These are phyloP conservation scores for Globisporangium nagaii DNA, from an alignment of 352 stramenopile species.

Conservation along the genomic window DNA sequence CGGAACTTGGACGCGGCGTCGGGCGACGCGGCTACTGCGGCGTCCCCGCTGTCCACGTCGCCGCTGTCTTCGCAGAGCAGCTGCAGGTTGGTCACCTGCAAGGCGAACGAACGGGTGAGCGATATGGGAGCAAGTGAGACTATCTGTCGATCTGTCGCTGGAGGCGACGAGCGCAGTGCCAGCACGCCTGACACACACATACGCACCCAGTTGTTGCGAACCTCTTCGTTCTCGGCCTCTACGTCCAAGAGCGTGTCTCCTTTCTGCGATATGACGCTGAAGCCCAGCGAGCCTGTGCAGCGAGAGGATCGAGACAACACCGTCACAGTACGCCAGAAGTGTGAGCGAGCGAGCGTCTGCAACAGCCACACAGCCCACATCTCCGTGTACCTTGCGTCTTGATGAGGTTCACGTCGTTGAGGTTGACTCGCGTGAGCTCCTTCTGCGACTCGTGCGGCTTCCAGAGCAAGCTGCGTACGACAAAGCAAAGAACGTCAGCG, in stretches of 20 bases:
- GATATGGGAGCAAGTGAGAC: too few species aligned
- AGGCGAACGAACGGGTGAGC: neutral
- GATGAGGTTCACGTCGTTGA: slow-evolving; percentile 44
- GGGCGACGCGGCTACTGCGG: neutral
- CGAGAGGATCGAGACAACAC: neutral
- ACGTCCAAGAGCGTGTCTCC: slow-evolving; percentile 63
- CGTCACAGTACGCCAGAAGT: neutral
- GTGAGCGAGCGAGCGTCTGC: neutral
- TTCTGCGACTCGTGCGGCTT: slow-evolving; percentile 54
- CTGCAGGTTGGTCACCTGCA: slow-evolving; percentile 61
- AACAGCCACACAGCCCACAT: neutral
- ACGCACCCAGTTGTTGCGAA: slow-evolving; percentile 61
- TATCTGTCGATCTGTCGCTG: too few species aligned
- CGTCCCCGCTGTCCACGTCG: slow-evolving; percentile 19
- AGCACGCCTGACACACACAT: neutral
- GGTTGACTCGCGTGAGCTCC: slow-evolving; percentile 37
- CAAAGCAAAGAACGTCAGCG: neutral
- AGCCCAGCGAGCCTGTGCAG: slow-evolving; percentile 28
- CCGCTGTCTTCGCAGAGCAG: slow-evolving; percentile 62
- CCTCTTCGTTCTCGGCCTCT: slow-evolving; percentile 58
- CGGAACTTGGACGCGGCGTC: slow-evolving; percentile 38
- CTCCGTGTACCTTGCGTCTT: slow-evolving; percentile 35
- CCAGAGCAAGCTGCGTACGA: slow-evolving; percentile 50
- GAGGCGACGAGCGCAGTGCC: too few species aligned
- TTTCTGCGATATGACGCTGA: slow-evolving; percentile 55